Conservation (phyloP, 768 basidiomycete species). For the Gymnopilus junonius region DNA sequence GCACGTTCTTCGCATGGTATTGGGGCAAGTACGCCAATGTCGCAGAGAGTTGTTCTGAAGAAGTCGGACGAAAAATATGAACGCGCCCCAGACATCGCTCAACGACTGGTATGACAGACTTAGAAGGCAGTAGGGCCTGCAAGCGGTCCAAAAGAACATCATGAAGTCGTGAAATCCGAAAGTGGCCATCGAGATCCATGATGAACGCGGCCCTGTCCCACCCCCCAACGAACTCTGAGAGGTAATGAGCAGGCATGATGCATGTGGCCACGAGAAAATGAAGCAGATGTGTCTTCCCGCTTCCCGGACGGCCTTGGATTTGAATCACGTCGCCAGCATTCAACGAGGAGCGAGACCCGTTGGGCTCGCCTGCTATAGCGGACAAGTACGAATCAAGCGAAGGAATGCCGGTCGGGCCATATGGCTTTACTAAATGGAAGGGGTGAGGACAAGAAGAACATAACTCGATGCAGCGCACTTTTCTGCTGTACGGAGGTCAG, state of each 20-base stretch:
- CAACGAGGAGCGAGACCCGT: not conserved
- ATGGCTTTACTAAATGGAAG: constrained; percentile 29
- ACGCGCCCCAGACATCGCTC: constrained; percentile 51
- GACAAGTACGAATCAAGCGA: constrained; percentile 37
- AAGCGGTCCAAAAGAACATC: constrained; percentile 56
- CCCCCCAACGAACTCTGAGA: constrained; percentile 47
- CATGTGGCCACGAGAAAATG: constrained; percentile 66
- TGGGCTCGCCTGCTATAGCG: constrained; percentile 2
- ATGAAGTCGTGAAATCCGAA: constrained; percentile 59
- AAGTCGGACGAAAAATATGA: constrained; percentile 72
- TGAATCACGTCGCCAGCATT: constrained; percentile 70
- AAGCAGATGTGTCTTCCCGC: constrained; percentile 82
- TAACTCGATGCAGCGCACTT: constrained; percentile 29
- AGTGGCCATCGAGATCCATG: constrained; percentile 72
- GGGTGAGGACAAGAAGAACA: constrained; percentile 6
- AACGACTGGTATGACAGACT: constrained; percentile 20
- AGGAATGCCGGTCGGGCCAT: constrained; percentile 34
- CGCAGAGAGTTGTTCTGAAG: constrained; percentile 69
- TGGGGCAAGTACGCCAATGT: constrained; percentile 62
- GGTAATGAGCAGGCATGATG: constrained; percentile 49
- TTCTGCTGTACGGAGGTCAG: constrained; percentile 43
- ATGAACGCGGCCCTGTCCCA: constrained; percentile 70
- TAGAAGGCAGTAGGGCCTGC: constrained; percentile 30
- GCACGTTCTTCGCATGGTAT: constrained; percentile 53
- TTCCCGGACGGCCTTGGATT: constrained; percentile 73